phyloP scores from a whole-genome alignment of 2,329 filamentous ascomycete species.

The Fusarium chlamydosporum region DNA sequence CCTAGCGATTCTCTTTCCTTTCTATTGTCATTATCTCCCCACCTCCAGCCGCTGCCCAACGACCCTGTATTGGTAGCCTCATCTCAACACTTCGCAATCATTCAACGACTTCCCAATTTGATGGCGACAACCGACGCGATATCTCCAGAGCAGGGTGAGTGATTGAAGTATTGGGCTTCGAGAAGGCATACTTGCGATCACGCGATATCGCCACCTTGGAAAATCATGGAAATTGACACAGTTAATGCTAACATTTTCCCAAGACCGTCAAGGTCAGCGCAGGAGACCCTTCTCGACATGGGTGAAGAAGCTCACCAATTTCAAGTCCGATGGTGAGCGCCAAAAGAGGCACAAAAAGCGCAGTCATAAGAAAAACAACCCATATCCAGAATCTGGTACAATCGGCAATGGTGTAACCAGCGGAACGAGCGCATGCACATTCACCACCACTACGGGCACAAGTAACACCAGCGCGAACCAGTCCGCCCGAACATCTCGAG shows the following conservation, averaged over 20 bases:
- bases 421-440: slow-evolving; percentile 66
- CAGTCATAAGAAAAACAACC: slow-evolving; percentile 82
- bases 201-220: slow-evolving; percentile 22
- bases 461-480: slow-evolving; percentile 69
- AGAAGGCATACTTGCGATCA: background rate
- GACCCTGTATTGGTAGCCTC: slow-evolving; percentile 32
- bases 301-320: slow-evolving; percentile 93
- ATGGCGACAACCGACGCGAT: slow-evolving; percentile 51
- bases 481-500: slow-evolving; percentile 73
- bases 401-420: slow-evolving; percentile 55
- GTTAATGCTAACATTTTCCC: slow-evolving; percentile 54
- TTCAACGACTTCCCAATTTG: slow-evolving; percentile 21
- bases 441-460: slow-evolving; percentile 66
- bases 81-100: slow-evolving; percentile 26
- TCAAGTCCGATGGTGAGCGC: slow-evolving; percentile 77
- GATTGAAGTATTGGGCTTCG: background rate
- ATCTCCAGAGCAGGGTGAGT: slow-evolving; percentile 48
- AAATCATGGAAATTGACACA: slow-evolving; percentile 2
- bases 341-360: slow-evolving; percentile 67
- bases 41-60: slow-evolving; percentile 41
- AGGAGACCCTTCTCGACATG: slow-evolving; percentile 91
- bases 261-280: slow-evolving; percentile 77
- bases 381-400: slow-evolving; percentile 87
- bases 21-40: slow-evolving; percentile 39
- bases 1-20: slow-evolving; percentile 21